Percentiles rank a stretch among this genome's conserved stretches.
These are phyloP conservation scores for Ogataea glucozyma DNA, from an alignment of 805 yeast species.

Conservation along the genomic window DNA sequence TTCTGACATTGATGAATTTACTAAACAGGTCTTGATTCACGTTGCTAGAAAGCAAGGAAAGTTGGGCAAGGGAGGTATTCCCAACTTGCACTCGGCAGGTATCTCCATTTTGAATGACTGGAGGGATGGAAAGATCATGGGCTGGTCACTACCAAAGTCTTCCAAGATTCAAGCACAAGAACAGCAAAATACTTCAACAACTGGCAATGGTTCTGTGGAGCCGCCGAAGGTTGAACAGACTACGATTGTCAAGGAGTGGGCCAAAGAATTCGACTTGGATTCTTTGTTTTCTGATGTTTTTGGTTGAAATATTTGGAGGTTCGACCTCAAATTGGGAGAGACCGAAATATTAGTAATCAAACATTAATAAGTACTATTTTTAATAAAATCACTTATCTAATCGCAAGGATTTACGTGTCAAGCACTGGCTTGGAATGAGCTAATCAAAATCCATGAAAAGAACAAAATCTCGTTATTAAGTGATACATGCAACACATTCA, in stretches of 20 bases:
- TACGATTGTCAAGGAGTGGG: constrained; percentile 85
- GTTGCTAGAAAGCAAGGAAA: constrained; percentile 92
- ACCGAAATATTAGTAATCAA: constrained; percentile 1
- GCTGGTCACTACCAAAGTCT: constrained; percentile 78
- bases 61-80: constrained; percentile 89
- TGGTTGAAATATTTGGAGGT: constrained; percentile 12
- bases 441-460: background rate
- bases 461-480: background rate
- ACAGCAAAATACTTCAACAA: constrained; percentile 31
- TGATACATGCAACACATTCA: background rate
- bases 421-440: too few relatives aligned
- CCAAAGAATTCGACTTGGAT: constrained; percentile 91
- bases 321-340: too few relatives aligned
- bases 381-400: background rate
- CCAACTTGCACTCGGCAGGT: constrained; percentile 86
- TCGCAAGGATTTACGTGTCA: too few relatives aligned
- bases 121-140: constrained; percentile 93
- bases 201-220: constrained; percentile 39
- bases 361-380: background rate
- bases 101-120: constrained; percentile 83
- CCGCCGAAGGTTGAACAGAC: constrained; percentile 60
- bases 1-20: constrained; percentile 68
- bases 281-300: constrained; percentile 59
- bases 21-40: constrained; percentile 85
- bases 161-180: constrained; percentile 36